Conservation (phyloP, 495 filamentous ascomycete genomes). For the Viridothelium virens region DNA sequence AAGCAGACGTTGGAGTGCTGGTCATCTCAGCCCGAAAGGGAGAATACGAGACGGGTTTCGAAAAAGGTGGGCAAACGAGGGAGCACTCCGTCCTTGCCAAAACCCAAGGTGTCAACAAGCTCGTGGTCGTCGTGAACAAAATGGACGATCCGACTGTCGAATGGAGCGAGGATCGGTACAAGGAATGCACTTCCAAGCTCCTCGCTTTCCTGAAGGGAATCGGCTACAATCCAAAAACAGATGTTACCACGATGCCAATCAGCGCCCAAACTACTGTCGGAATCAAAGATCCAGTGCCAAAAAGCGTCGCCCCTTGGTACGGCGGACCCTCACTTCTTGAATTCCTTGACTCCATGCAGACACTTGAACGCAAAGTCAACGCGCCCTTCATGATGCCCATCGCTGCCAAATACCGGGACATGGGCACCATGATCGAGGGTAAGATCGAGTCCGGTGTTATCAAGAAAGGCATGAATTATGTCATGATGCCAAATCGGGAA, state of each 20-base stretch:
- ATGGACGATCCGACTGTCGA: slow-evolving; percentile 97
- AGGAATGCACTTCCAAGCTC: slow-evolving; percentile 87
- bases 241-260: slow-evolving; percentile 93
- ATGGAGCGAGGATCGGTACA: slow-evolving; percentile 86
- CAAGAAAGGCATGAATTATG: slow-evolving; percentile 71
- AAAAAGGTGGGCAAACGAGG: slow-evolving; percentile 94
- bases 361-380: slow-evolving; percentile 90
- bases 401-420: slow-evolving; percentile 87
- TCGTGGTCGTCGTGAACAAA: slow-evolving; percentile 92
- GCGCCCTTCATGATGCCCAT: slow-evolving; percentile 99
- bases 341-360: slow-evolving; percentile 82
- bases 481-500: slow-evolving; percentile 93
- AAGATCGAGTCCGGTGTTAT: slow-evolving; percentile 91
- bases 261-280: slow-evolving; percentile 76
- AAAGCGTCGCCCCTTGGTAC: slow-evolving; percentile 72
- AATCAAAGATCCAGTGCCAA: slow-evolving; percentile 80
- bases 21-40: slow-evolving; percentile 97
- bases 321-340: slow-evolving; percentile 90
- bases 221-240: slow-evolving; percentile 85
- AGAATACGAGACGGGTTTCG: slow-evolving; percentile 99
- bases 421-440: slow-evolving; percentile 96
- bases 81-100: slow-evolving; percentile 96
- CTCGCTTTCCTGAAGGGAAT: slow-evolving; percentile 77
- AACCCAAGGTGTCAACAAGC: slow-evolving; percentile 94
- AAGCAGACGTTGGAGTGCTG: slow-evolving; percentile 90